These are phyloP conservation scores for Pulveroboletus ravenelii DNA, from an alignment of 768 basidiomycete species.

Conservation along the genomic window DNA sequence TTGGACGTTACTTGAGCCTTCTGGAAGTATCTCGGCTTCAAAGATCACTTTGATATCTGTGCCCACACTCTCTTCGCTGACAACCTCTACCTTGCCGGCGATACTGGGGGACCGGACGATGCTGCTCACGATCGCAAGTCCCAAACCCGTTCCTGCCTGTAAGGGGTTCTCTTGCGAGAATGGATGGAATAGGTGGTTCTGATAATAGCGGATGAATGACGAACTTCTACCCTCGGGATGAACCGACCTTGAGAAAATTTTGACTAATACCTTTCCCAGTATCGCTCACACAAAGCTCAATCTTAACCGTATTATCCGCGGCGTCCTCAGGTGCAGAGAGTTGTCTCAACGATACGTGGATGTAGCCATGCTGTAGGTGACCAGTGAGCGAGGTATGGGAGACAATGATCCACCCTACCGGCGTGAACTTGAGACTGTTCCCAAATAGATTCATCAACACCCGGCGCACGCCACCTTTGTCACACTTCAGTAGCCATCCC, in stretches of 20 bases:
- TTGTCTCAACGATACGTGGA: slow-evolving; percentile 80
- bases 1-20: slow-evolving; percentile 36
- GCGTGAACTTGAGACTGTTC: slow-evolving; percentile 90
- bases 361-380: slow-evolving; percentile 66
- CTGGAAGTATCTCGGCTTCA: slow-evolving; percentile 58
- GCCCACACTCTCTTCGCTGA: slow-evolving; percentile 85
- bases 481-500: slow-evolving; percentile 86
- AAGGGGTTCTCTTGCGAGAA: slow-evolving; percentile 96
- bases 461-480: slow-evolving; percentile 88
- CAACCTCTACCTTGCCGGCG: slow-evolving; percentile 88
- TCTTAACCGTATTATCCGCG: slow-evolving; percentile 55
- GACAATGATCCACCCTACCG: slow-evolving; percentile 40
- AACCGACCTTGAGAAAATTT: slow-evolving; percentile 76
- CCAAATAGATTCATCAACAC: slow-evolving; percentile 94
- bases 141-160: slow-evolving; percentile 89
- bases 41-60: slow-evolving; percentile 90
- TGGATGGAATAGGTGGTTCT: slow-evolving; percentile 95
- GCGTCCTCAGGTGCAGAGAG: slow-evolving; percentile 52
- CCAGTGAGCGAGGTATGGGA: slow-evolving; percentile 1
- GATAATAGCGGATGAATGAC: slow-evolving; percentile 1
- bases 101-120: slow-evolving; percentile 84
- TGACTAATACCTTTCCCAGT: slow-evolving; percentile 96
- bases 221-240: not conserved
- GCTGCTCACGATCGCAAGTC: slow-evolving; percentile 91
- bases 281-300: slow-evolving; percentile 83